Conservation (phyloP, 306 rosid species). For the Luffa acutangula region DNA sequence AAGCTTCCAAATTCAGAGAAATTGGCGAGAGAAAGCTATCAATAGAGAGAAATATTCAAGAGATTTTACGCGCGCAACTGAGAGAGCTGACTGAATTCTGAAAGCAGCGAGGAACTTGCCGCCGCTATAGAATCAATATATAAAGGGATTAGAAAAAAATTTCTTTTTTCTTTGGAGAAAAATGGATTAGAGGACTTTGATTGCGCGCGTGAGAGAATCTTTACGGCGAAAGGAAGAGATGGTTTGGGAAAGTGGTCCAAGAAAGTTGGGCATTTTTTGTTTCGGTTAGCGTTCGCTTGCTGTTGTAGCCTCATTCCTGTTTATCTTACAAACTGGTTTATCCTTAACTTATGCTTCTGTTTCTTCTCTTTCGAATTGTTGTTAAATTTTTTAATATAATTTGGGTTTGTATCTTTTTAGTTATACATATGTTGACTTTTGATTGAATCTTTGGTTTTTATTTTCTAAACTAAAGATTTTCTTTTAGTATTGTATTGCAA, state of each 20-base stretch:
- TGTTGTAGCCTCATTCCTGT: neutral
- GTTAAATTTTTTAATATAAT: neutral
- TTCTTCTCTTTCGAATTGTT: neutral
- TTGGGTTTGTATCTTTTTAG: neutral
- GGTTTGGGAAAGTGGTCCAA: slow-evolving; percentile 23
- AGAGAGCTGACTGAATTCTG: neutral
- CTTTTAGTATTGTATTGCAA: neutral
- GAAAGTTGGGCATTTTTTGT: slow-evolving; percentile 1
- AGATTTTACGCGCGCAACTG: neutral
- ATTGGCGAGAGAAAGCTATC: neutral
- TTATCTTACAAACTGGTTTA: neutral
- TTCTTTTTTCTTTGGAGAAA: neutral
- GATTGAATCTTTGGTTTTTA: neutral
- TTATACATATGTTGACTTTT: neutral
- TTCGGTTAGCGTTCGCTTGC: neutral
- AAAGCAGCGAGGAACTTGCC: neutral
- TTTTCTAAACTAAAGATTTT: neutral
- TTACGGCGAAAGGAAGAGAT: slow-evolving; percentile 35
- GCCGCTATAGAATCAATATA: neutral
- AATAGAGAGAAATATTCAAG: neutral
- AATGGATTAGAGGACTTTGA: neutral
- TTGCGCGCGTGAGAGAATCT: slow-evolving; percentile 13
- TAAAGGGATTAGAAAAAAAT: neutral
- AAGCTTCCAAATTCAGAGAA: neutral
- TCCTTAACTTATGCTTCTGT: neutral